Base-by-base conservation (phyloP, 2,329 filamentous ascomycete species). In the Orbilia blumenaviensis region DNA sequence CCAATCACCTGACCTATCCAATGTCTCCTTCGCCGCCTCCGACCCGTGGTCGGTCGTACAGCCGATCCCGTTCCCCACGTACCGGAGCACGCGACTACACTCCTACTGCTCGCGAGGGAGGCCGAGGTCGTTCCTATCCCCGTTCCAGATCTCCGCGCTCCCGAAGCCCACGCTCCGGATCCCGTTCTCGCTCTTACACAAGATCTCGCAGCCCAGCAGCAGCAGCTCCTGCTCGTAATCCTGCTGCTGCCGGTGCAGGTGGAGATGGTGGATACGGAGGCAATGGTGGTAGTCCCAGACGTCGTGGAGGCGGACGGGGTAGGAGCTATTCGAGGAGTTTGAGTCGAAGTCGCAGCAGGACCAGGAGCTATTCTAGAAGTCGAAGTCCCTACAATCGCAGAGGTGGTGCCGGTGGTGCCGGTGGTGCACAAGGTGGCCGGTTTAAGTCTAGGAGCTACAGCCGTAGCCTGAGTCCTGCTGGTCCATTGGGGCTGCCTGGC, bases 401-500 rank as follows among this genome's bases (percentile, higher is more conserved):
- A 9, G 60, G 67, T 27, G 60, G 38, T 9, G 10, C 50, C 8
- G 52, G 44, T 41, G 60, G 38, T 9, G 10, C 50, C 8, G 52
- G 44, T 41, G 54, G 64, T 12, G 42, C 34, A 7, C 42, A 52
- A 5, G 44, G 63, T 32, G 48, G 48, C 4, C 54, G 67, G 50
- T 64, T 46, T 48, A 56, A 10, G 7, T 72, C 67, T 9, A 56
- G 71, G 14, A 68, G 71, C 23, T 64, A 68, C n/a, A 75, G 71
- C 64, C n/a, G 71, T 3, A 75, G 71, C 34, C 60, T 75, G 38
- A 75, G 71, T 60, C 71, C 71, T 29, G 71, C 71, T 18, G 71
- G 71, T 32, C 71, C 71, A n/a, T 58, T 75, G 14, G 71, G 71
- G 1, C 21, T 75, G 38, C 71, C 71, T 21, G 71, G 71, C 38